phyloP scores from a whole-genome alignment of 192 early-diverging fungal species.

The Obelidium mucronatum region DNA sequence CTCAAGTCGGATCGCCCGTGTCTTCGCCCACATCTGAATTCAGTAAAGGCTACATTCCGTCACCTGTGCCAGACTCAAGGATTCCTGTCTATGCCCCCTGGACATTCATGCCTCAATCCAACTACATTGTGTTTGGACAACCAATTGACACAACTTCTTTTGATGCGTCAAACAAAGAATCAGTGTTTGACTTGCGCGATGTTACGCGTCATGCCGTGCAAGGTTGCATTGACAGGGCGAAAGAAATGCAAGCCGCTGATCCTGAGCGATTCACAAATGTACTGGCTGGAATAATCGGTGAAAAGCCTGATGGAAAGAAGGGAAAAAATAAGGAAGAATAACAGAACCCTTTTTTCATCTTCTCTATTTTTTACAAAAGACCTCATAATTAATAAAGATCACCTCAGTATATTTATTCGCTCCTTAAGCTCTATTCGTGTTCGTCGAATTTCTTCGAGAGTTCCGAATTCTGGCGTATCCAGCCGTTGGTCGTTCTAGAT shows the following conservation, averaged over 20 bases:
- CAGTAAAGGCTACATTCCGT: conserved; percentile 13
- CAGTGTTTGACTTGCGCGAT: conserved; percentile 17
- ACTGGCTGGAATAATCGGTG: not conserved
- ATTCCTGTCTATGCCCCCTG: conserved; percentile 20
- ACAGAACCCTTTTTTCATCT: not conserved
- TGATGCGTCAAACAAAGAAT: not conserved
- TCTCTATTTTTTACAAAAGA: no score
- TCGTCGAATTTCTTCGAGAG: no score
- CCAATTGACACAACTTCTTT: conserved; percentile 1
- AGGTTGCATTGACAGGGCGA: conserved; percentile 1
- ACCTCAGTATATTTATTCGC: no score
- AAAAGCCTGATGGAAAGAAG: not conserved
- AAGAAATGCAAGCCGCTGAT: conserved; percentile 8
- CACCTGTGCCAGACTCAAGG: not conserved
- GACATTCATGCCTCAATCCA: not conserved
- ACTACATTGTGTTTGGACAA: conserved; percentile 24
- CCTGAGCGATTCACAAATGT: conserved; percentile 4
- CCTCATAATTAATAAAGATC: no score
- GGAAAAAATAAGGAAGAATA: not conserved
- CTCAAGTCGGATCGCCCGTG: not conserved
- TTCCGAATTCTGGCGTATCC: no score
- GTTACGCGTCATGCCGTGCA: not conserved
- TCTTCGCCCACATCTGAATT: not conserved
- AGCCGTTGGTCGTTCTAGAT: no score
- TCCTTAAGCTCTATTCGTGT: no score